Conservation (phyloP, 2,329 filamentous ascomycete species). For the Fusarium sp. region DNA sequence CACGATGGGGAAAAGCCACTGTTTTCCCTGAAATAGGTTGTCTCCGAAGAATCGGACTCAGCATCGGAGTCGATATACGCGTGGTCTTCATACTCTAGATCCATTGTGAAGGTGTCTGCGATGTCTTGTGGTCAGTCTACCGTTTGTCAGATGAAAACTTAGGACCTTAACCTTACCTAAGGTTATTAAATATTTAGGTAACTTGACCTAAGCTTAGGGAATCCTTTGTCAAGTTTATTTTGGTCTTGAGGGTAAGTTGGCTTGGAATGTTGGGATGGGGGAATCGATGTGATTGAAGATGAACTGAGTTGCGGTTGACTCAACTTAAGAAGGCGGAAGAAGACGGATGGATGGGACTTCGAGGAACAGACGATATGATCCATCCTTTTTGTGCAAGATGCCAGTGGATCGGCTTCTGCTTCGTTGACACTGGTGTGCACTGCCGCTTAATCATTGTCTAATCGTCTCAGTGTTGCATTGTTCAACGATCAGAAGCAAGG, state of each 20-base stretch:
- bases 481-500: no score
- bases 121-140: no score
- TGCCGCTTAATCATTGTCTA: neutral
- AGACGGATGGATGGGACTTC: no score
- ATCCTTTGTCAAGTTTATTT: neutral
- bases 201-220: accelerated
- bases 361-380: neutral
- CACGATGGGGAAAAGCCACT: neutral
- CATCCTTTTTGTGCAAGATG: neutral
- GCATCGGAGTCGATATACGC: neutral
- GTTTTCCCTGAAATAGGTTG: no score
- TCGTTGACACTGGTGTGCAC: neutral
- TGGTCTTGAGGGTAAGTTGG: neutral
- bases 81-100: neutral
- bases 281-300: neutral
- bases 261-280: no score
- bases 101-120: neutral
- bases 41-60: neutral
- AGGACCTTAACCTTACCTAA: neutral
- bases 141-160: neutral
- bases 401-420: neutral
- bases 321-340: neutral
- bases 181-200: neutral
- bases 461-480: no score
- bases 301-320: neutral